Evolutionary conservation across 192 early-diverging fungal genomes (phyloP).

Genomic region (Gonapodya prolifera): DNA sequence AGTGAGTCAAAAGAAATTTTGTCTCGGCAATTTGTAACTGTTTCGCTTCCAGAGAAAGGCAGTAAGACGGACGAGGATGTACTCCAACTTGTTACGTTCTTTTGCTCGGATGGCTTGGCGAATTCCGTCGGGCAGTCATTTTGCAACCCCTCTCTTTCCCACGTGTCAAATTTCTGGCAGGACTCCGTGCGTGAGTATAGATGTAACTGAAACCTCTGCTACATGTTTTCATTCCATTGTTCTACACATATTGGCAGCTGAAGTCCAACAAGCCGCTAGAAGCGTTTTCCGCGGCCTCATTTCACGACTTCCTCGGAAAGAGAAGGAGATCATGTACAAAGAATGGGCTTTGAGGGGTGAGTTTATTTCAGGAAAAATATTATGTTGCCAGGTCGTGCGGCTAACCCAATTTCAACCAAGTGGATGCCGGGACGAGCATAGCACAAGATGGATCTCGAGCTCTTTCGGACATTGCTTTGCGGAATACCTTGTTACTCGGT

Average conservation of each 20-base stretch:
- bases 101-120: too few relatives aligned
- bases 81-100: too few relatives aligned
- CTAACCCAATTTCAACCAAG: slow-evolving; percentile 5
- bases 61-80: too few relatives aligned
- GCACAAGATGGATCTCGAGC: slow-evolving; percentile 21
- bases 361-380: slow-evolving; percentile 6
- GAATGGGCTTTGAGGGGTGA: slow-evolving; percentile 60
- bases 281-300: slow-evolving; percentile 40
- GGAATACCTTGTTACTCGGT: slow-evolving; percentile 61
- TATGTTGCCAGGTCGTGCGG: background rate
- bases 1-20: too few relatives aligned
- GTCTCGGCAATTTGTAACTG: too few relatives aligned
- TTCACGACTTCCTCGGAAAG: slow-evolving; percentile 26
- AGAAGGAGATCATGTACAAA: slow-evolving; percentile 37
- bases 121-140: slow-evolving; percentile 30
- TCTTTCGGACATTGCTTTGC: slow-evolving; percentile 32
- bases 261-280: slow-evolving; percentile 53
- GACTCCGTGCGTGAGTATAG: slow-evolving; percentile 48
- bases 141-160: slow-evolving; percentile 51
- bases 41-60: too few relatives aligned
- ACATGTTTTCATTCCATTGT: background rate
- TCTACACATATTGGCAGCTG: slow-evolving; percentile 23
- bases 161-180: slow-evolving; percentile 71
- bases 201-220: slow-evolving; percentile 1
- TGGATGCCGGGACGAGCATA: slow-evolving; percentile 32